Evolutionary conservation across 2,329 filamentous ascomycete species (phyloP), one percentile per base, ranked within the genome.

Genomic region (Thermoascus crustaceus): DNA sequence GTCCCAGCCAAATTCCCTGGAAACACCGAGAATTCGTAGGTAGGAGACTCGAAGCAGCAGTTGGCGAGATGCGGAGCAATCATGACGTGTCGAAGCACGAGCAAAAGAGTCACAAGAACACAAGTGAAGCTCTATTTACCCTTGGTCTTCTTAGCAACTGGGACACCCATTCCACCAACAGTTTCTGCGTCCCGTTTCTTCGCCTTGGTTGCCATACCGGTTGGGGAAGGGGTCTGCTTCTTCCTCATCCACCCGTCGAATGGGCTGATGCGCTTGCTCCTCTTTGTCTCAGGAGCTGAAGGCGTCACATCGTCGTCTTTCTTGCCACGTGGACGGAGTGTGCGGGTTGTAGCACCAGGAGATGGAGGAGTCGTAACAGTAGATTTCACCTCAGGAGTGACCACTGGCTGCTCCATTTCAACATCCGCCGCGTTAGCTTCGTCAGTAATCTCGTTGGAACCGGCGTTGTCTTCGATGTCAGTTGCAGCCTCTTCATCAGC

Each of bases 401-500:
- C 40, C 19, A 42, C 44, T 21, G 41, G 40, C 13, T 51, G 47
- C 13, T 43, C 36, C 32, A 39, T 38, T 7, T 46, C 34, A 13
- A 35, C 17, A 30, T 49, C 42, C 24, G 34, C 32, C 9, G 41
- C 30, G 21, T 39, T 35, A 29, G 5, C 37, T 3, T 45, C 41
- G 10, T 47, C 46, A 16, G 33, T 35, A 4, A 40, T 41, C 16
- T 46, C 44, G 19, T 42, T 41, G 18, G 35, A 33, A 21, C 50
- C 37, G 13, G 39, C 40, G 18, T 53, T 42, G 20, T 63, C 60
- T 41, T 76, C 73, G 16, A 76, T 69, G 45, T 77, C 73, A 4
- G 72, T 76, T 10, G 65, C 48, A 1, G 68, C 70, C 54, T 76
- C 74, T 48, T 71, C 67, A 37, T 72, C 69, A 8, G 58, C 59